Base-by-base conservation (phyloP, 768 basidiomycete genomes). In the Kwoniella pini region DNA sequence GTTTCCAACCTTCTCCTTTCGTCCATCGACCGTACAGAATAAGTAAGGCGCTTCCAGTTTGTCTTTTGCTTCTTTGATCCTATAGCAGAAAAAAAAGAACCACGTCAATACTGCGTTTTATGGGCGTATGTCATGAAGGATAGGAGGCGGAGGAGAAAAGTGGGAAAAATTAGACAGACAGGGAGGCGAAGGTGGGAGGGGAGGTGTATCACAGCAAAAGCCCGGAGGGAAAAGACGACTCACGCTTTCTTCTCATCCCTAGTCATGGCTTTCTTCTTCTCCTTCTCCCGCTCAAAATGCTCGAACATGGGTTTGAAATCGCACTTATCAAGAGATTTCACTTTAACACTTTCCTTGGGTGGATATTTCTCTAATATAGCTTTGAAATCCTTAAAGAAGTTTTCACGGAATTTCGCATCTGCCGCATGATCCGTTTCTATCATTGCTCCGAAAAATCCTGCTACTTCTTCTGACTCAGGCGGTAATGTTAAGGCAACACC, bases 1-100 rank as follows among this genome's bases (percentile, higher is more conserved):
- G 81, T 98, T 99, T 38, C 96, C 96, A 48, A 97, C 85, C 78
- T 97, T 98, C 81, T 99, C 96, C 80, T 92, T 95, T 54, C 94
- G 87, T 12, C 95, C 95, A 72, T 99, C 92, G 31, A 99, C 85
- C n/a, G 87, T 73, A 79, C 95, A 97, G 24, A 84, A 84, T 21
- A 84, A 85, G 79, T 93, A 97, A 64, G 88, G 88, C 49, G 85
- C 86, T 79, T 98, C 96, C 61, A 87, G 72, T 27, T 85, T 84
- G 55, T 97, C 94, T 77, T 87, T 91, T 56, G 83, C 84, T 69
- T 88, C 88, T 82, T 97, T 97, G 43, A 86, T 77, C 21, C 75
- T 76, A n/a, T n/a, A n/a, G n/a, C n/a, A n/a, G n/a, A n/a, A n/a
- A n/a, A n/a, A n/a, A n/a, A n/a, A n/a, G n/a, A n/a, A n/a, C n/a